Conservation (phyloP, 306 rosid species). For the Rosa chinensis region DNA sequence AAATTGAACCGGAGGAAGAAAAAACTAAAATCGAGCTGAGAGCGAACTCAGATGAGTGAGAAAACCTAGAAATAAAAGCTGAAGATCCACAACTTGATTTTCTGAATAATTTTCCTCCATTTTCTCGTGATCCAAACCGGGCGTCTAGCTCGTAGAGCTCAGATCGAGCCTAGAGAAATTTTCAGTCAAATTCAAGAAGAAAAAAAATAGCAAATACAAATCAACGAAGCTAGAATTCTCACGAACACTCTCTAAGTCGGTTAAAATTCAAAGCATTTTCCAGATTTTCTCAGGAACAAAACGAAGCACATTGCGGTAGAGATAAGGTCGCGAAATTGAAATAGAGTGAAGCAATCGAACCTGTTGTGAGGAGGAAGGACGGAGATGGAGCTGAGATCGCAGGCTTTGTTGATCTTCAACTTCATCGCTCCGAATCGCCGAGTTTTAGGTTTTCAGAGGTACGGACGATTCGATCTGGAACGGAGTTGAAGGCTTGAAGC, state of each 20-base stretch:
- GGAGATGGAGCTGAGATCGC: conserved; percentile 85
- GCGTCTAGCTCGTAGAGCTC: not conserved
- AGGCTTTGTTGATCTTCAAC: conserved; percentile 87
- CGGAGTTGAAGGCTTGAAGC: not conserved
- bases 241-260: not conserved
- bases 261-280: not conserved
- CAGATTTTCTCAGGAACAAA: not conserved
- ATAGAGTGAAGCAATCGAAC: conserved; percentile 15
- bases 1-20: not conserved
- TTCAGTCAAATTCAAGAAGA: not conserved
- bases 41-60: not conserved
- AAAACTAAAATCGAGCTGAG: not conserved
- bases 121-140: conserved; percentile 27
- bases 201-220: not conserved
- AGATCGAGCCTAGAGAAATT: not conserved
- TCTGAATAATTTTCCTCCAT: conserved; percentile 7
- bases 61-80: not conserved
- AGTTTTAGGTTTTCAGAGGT: conserved; percentile 6
- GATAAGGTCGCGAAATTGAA: not conserved
- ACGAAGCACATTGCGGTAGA: not conserved
- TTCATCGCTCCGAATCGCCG: conserved; percentile 32
- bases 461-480: not conserved
- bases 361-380: conserved; percentile 81
- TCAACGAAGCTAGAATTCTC: not conserved
- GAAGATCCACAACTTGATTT: conserved; percentile 1